Conservation (phyloP, 768 basidiomycete genomes). For the Leucocoprinus birnbaumii region DNA sequence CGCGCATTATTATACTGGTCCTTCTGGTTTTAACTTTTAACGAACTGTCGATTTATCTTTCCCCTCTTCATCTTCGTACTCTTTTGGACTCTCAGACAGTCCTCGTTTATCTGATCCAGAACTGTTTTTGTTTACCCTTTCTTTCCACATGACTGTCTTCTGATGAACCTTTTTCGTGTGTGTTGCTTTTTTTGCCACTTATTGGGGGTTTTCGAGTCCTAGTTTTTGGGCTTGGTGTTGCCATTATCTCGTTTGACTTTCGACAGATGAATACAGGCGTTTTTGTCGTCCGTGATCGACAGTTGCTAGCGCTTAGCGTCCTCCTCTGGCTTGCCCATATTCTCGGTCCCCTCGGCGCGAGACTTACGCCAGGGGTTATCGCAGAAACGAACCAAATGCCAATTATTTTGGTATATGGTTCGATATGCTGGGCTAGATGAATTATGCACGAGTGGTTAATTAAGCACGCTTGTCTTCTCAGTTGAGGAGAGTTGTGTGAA, state of each 20-base stretch:
- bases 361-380: background rate
- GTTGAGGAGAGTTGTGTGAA: conserved; percentile 35
- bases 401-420: background rate
- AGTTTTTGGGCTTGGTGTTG: conserved; percentile 1
- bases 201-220: too few relatives aligned
- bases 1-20: background rate
- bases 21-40: background rate
- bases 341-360: background rate
- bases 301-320: too few relatives aligned
- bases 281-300: background rate
- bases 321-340: too few relatives aligned
- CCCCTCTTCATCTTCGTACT: background rate
- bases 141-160: too few relatives aligned
- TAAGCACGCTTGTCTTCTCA: background rate
- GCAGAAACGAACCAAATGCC: background rate
- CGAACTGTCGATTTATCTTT: background rate
- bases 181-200: too few relatives aligned
- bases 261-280: background rate
- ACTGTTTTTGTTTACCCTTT: too few relatives aligned
- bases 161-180: too few relatives aligned
- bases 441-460: conserved; percentile 2
- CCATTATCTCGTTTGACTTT: too few relatives aligned
- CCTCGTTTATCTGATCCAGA: too few relatives aligned
- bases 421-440: conserved; percentile 4
- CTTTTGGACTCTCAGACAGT: too few relatives aligned